phyloP scores from a whole-genome alignment of 2,329 filamentous ascomycete genomes.

The Aspergillus latus region DNA sequence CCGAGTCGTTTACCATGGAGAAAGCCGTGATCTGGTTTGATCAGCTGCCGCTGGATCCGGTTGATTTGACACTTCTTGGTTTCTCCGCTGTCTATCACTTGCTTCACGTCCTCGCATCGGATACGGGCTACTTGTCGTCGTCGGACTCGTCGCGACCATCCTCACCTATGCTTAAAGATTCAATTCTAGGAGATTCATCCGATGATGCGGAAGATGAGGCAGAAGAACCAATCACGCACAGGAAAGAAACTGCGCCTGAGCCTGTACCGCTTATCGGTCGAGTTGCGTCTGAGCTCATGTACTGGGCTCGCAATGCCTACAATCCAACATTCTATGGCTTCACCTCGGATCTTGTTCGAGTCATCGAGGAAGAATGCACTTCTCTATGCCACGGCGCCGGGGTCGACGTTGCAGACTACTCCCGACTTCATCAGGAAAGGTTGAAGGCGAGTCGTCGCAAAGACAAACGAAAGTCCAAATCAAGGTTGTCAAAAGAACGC shows the following conservation, averaged over 20 bases:
- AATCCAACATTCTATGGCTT: slow-evolving; percentile 46
- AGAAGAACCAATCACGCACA: slow-evolving; percentile 16
- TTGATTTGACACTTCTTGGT: slow-evolving; percentile 43
- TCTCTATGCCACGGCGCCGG: slow-evolving; percentile 37
- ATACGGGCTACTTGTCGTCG: slow-evolving; percentile 40
- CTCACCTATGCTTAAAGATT: slow-evolving; percentile 25
- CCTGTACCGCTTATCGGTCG: slow-evolving; percentile 38
- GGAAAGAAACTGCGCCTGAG: slow-evolving; percentile 17
- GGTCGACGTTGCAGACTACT: slow-evolving; percentile 35
- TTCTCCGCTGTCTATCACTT: slow-evolving; percentile 45
- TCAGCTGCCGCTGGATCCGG: slow-evolving; percentile 42
- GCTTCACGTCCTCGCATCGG: slow-evolving; percentile 41
- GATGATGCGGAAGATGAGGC: slow-evolving; percentile 28
- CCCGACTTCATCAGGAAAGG: slow-evolving; percentile 23
- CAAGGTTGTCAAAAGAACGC: slow-evolving; percentile 14
- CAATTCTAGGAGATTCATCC: slow-evolving; percentile 14
- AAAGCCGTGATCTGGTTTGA: slow-evolving; percentile 46
- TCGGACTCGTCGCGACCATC: slow-evolving; percentile 35
- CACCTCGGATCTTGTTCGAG: slow-evolving; percentile 36
- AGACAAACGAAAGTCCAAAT: slow-evolving; percentile 26
- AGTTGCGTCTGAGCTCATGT: slow-evolving; percentile 42
- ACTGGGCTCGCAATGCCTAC: slow-evolving; percentile 47
- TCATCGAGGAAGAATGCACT: slow-evolving; percentile 41
- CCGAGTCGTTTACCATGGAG: slow-evolving; percentile 39
- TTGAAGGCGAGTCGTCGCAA: slow-evolving; percentile 25